Percentiles rank a stretch among this genome's conserved stretches.
Conservation (phyloP, 2,329 filamentous ascomycete genomes). For the Parafenestella ontariensis region DNA sequence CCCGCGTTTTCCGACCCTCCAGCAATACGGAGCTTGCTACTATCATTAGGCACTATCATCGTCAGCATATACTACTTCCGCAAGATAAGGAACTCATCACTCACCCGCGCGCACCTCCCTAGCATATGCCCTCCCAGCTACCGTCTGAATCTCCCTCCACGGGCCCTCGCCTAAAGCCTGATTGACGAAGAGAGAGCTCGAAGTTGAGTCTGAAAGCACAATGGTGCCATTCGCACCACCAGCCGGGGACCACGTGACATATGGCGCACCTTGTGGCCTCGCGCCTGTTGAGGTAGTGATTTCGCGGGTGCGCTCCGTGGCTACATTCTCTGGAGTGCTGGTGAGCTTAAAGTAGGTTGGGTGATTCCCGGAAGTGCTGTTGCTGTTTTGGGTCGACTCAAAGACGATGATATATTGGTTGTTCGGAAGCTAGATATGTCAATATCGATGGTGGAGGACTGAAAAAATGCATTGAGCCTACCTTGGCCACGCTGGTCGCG, state of each 20-base stretch:
- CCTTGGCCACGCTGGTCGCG: slow-evolving; percentile 19
- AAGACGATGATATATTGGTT: slow-evolving; percentile 26
- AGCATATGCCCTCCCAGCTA: slow-evolving; percentile 22
- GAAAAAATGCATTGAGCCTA: background rate
- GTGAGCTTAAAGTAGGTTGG: slow-evolving; percentile 24
- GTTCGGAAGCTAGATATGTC: slow-evolving; percentile 18
- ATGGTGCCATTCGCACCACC: slow-evolving; percentile 27
- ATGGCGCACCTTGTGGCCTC: slow-evolving; percentile 17
- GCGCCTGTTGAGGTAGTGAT: slow-evolving; percentile 16
- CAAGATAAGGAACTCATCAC: background rate
- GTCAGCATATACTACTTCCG: slow-evolving; percentile 2
- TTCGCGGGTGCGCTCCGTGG: slow-evolving; percentile 6
- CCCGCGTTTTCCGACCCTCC: slow-evolving; percentile 19
- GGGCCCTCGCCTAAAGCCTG: slow-evolving; percentile 20
- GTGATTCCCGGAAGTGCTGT: slow-evolving; percentile 4
- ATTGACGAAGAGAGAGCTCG: slow-evolving; percentile 24
- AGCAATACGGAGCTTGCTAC: slow-evolving; percentile 22
- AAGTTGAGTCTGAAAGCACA: slow-evolving; percentile 18
- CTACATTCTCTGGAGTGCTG: slow-evolving; percentile 18
- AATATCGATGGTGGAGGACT: background rate
- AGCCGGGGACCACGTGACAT: slow-evolving; percentile 22
- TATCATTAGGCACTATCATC: slow-evolving; percentile 20
- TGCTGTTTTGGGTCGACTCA: slow-evolving; percentile 9
- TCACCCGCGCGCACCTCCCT: slow-evolving; percentile 26
- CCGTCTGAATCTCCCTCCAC: slow-evolving; percentile 23